Evolutionary conservation across 495 filamentous ascomycete genomes (phyloP).

Genomic region (Ramalina peruviana): DNA sequence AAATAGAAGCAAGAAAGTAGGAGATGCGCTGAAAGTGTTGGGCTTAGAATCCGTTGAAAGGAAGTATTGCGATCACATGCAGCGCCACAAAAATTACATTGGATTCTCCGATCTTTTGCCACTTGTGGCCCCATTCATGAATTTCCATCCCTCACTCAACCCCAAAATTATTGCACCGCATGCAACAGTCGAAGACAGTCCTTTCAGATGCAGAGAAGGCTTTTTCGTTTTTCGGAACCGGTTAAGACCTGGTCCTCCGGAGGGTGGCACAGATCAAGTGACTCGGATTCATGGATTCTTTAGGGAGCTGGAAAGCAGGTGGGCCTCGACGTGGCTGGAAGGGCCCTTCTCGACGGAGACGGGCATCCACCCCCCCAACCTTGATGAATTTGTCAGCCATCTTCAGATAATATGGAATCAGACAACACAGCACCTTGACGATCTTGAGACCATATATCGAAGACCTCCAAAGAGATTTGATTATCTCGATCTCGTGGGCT

Average conservation of each 20-base stretch:
- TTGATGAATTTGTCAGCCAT: too few relatives aligned
- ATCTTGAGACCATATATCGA: too few relatives aligned
- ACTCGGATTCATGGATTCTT: not conserved
- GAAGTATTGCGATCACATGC: not conserved
- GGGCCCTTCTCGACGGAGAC: too few relatives aligned
- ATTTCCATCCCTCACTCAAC: not conserved
- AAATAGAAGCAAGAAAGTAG: not conserved
- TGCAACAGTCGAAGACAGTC: not conserved
- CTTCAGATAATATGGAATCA: too few relatives aligned
- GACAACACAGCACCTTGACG: too few relatives aligned
- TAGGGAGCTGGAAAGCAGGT: not conserved
- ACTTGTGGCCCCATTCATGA: not conserved
- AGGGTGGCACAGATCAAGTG: not conserved
- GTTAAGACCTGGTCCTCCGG: not conserved
- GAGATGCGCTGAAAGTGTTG: not conserved
- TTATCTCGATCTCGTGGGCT: not conserved
- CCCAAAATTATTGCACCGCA: not conserved
- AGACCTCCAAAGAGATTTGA: not conserved
- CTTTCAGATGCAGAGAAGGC: not conserved
- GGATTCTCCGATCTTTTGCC: conserved; percentile 3
- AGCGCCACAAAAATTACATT: not conserved
- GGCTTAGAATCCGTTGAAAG: not conserved
- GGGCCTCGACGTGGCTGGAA: not conserved
- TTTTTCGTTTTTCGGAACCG: not conserved
- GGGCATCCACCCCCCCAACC: too few relatives aligned